Evolutionary conservation across 108 stramenopile species (phyloP), one percentile per base, ranked within the genome.

Genomic region (Thalassiosira profunda): DNA sequence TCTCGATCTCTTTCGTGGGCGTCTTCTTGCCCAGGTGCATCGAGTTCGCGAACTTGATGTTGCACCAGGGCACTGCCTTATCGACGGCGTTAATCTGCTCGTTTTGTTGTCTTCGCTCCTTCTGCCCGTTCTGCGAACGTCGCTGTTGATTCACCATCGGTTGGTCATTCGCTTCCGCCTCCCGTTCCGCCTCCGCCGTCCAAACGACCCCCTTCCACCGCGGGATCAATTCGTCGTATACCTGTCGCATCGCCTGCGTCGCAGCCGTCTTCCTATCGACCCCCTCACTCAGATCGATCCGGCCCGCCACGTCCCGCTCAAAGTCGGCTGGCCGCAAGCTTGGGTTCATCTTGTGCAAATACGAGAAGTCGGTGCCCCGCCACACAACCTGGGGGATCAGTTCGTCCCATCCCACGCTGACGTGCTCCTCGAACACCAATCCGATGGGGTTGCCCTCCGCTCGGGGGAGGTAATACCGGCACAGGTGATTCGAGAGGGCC

Each of bases 381-480:
- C 72, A 74, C 23, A 74, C 36, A 18, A 74, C 57, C 57, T 57
- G 55, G 18, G 72, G 72, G 9, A 67, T 74, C 33, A 74, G 29
- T 4, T 65, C 33, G 33, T 67, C 44, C 56, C 58, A 67, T 26
- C 18, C 10, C 44, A 45, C 2, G 26, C 24, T 42, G 10, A 47
- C 31, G 15, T 25, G 43, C 14, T 72, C 71, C n/a, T 30, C 63
- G 20, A 24, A 57, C 26, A 66, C 63, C 17, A 72, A 34, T 15
- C 52, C 72, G 11, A 44, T 18, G 14, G 49, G 40, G 44, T 71
- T 61, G 11, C 25, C 26, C 4, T 20, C 12, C 17, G 25, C 45
- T 20, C 55, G 52, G 11, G 71, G 46, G 1, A 43, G 33, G 9
- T 60, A 60, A 20, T 44, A 62, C 20, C 5, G 17, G 25, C 73